Evolutionary conservation across 129 eudicot genomes (phyloP).

Genomic region (Flaveria linearis): DNA sequence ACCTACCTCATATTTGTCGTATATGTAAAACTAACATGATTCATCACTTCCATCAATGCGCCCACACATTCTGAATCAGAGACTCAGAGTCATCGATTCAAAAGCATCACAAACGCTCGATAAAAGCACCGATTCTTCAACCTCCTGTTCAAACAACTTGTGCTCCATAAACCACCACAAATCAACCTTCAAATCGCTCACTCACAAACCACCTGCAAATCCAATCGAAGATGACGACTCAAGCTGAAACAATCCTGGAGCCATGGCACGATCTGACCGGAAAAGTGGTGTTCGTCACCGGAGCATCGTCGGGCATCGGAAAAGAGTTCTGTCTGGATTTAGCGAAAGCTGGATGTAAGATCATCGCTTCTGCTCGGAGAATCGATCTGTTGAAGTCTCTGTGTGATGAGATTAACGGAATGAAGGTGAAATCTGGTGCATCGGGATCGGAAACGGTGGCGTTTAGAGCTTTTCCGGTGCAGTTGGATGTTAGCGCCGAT

Average conservation of each 20-base stretch:
- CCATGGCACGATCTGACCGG: conserved; percentile 45
- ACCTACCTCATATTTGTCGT: too few species aligned
- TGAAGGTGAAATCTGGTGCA: not conserved
- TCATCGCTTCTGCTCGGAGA: conserved; percentile 44
- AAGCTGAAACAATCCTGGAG: conserved; percentile 32
- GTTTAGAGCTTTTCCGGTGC: conserved; percentile 40
- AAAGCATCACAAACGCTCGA: too few species aligned
- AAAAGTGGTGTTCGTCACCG: conserved; percentile 48
- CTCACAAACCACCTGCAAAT: too few species aligned
- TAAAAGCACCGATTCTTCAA: too few species aligned
- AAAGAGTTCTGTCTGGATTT: conserved; percentile 44
- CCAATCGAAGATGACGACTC: conserved; percentile 15
- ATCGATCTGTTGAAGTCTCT: conserved; percentile 28
- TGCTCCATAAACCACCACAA: not conserved
- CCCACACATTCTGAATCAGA: too few species aligned
- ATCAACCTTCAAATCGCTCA: not conserved
- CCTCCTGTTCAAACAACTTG: too few species aligned
- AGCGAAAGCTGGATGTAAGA: conserved; percentile 46
- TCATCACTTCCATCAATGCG: too few species aligned
- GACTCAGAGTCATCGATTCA: too few species aligned
- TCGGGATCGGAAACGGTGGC: not conserved
- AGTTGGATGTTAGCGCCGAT: conserved; percentile 46
- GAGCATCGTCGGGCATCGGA: conserved; percentile 51
- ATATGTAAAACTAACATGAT: too few species aligned
- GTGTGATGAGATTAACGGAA: conserved; percentile 34